Evolutionary conservation across 345 rosid species (phyloP), one percentile per base, ranked within the genome.

Genomic region (Murraya paniculata): DNA sequence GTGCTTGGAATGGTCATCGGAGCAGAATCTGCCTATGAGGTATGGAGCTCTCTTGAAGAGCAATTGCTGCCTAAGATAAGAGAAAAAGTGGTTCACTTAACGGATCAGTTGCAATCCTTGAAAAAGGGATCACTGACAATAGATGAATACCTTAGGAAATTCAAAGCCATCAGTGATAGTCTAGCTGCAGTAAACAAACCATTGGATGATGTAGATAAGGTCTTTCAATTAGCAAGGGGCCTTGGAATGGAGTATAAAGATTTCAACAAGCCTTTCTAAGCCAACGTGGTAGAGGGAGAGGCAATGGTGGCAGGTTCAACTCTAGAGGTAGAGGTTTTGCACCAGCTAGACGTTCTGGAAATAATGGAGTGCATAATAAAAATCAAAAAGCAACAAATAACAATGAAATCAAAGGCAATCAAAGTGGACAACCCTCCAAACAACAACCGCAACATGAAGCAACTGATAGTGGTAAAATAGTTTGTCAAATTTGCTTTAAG

Each of bases 101-200:
- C n/a, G n/a, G n/a, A n/a, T n/a, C n/a, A n/a, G n/a, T n/a, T n/a
- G n/a, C n/a, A n/a, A n/a, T n/a, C n/a, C n/a, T n/a, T n/a, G n/a
- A n/a, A n/a, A n/a, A n/a, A n/a, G n/a, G n/a, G n/a, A n/a, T n/a
- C n/a, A n/a, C n/a, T n/a, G n/a, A n/a, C n/a, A n/a, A n/a, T n/a
- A n/a, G n/a, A n/a, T n/a, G n/a, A n/a, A n/a, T n/a, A n/a, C n/a
- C n/a, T n/a, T n/a, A n/a, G n/a, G n/a, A 9, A 38, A 38, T 38
- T 74, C 70, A 74, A 74, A 61, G 45, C 58, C 9, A 74, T 61
- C 0, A 62, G 11, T 28, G 77, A 62, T 19, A 64, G 45, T 30
- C 50, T 75, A 30, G 18, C 13, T 7, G 33, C 33, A 6, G 50
- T 13, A 3, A 64, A 62, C 36, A 74, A 45, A 28, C 41, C 5